Conservation (phyloP, 1,284 basidiomycete species). For the Microbotryum intermedium region DNA sequence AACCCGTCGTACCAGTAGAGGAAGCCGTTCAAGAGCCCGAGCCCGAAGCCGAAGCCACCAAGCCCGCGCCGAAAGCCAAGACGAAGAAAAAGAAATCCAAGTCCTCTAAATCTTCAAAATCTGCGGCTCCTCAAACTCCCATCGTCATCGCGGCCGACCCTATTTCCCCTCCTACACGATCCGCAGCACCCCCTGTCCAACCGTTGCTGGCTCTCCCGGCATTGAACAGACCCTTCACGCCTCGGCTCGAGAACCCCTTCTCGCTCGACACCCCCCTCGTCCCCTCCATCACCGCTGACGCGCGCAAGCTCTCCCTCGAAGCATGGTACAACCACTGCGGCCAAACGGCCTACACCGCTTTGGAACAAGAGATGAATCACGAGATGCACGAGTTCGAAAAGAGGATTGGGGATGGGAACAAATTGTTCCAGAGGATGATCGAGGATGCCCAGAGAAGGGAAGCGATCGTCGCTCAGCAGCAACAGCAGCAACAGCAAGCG, state of each 20-base stretch:
- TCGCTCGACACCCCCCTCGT: slow-evolving; percentile 6
- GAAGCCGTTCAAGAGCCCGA: slow-evolving; percentile 14
- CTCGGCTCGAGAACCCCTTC: background rate
- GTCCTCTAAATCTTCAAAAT: background rate
- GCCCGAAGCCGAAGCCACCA: background rate
- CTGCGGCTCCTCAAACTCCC: background rate
- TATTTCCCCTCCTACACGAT: background rate
- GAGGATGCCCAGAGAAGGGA: slow-evolving; percentile 9
- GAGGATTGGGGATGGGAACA: background rate
- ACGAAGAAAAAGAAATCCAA: slow-evolving; percentile 1
- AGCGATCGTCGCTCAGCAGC: background rate
- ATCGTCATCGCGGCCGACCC: background rate
- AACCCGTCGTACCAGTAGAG: slow-evolving; percentile 7
- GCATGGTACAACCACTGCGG: slow-evolving; percentile 10
- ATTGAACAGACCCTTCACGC: background rate
- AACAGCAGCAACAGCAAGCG: slow-evolving; percentile 1
- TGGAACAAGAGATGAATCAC: background rate
- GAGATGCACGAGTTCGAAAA: background rate
- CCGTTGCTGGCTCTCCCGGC: background rate
- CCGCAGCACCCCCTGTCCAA: background rate
- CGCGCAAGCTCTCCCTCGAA: slow-evolving; percentile 1
- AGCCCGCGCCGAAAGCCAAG: background rate
- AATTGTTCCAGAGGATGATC: background rate
- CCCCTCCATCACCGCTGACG: background rate
- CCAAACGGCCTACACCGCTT: background rate